Evolutionary conservation across 2,329 filamentous ascomycete species (phyloP), one percentile per base, ranked within the genome.

Genomic region (Lecanicillium sp.): DNA sequence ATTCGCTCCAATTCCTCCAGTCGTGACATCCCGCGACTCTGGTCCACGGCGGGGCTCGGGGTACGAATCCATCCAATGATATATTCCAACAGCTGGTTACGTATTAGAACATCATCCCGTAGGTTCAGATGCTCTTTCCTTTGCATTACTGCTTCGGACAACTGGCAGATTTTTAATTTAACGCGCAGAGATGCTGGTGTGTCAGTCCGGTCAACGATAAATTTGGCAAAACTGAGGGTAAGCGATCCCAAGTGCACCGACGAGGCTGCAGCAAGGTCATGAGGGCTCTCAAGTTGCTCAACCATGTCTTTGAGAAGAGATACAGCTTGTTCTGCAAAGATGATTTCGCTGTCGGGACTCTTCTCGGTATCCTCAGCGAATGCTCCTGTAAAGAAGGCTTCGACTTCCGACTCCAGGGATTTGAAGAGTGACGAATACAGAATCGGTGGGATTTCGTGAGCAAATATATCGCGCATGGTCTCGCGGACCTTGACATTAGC

Each of bases 1-100:
- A 84, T 68, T 24, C 80, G 71, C 2, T 66, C 56, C 40, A 73
- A 61, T 48, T 84, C 82, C 53, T 86, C 82, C 36, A 72, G 69
- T 5, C 79, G 71, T n/a, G 62, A 61, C 17, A 61, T 56, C n/a
- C 64, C 56, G 2, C 62, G 60, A n/a, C 64, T 56, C 8, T 67
- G 62, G 32, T 78, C 76, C 3, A 63, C 57, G 5, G 66, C 67
- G 0, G 77, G 72, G 15, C 78, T 76, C 12, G 74, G 73, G 15
- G 79, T 78, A 10, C 81, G 72, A 55, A 86, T 84, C 83, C 83
- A 86, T 51, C 78, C 74, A 52, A 84, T 84, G 29, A 85, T 78
- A 50, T 81, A 80, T 58, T 85, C 82, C 10, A 86, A 67, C 12
- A 86, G 67, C 56, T 85, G 81, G 53, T 86, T 86, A 45, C 83